These are phyloP conservation scores for Backusella tuberculispora DNA, from an alignment of 192 early-diverging fungal genomes.

Conservation along the genomic window DNA sequence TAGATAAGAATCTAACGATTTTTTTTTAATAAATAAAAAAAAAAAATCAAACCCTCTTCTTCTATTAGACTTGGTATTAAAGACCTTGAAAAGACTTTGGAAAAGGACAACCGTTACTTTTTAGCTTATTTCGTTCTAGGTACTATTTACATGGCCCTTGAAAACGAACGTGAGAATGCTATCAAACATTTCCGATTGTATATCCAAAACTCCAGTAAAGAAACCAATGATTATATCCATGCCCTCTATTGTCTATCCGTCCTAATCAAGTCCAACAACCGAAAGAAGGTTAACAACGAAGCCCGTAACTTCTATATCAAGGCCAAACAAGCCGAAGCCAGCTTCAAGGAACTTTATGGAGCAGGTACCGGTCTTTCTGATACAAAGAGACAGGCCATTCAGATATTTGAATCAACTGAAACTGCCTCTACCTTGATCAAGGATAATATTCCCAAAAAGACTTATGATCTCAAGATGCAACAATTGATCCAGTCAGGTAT, in stretches of 20 bases:
- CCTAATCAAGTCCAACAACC: constrained; percentile 36
- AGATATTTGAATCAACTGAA: constrained; percentile 40
- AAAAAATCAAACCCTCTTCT: background rate
- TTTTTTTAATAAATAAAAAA: background rate
- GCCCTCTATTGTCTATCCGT: constrained; percentile 54
- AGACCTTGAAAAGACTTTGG: constrained; percentile 32
- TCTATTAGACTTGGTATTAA: constrained; percentile 36
- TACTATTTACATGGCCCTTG: constrained; percentile 43
- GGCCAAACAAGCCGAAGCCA: constrained; percentile 54
- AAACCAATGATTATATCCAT: constrained; percentile 54
- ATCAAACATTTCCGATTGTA: constrained; percentile 54
- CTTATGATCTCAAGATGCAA: constrained; percentile 39
- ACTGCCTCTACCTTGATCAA: constrained; percentile 34
- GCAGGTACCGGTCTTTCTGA: constrained; percentile 51
- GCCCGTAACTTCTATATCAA: constrained; percentile 51
- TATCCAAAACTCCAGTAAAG: constrained; percentile 52
- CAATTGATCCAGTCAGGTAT: constrained; percentile 42
- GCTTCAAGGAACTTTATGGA: constrained; percentile 59
- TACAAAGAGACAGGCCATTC: constrained; percentile 50
- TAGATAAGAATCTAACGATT: background rate
- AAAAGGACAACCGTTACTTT: constrained; percentile 31
- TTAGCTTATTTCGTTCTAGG: constrained; percentile 40
- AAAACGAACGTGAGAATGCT: constrained; percentile 48
- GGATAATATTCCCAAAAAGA: constrained; percentile 6
- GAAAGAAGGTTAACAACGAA: constrained; percentile 46